Percentiles rank a stretch among this genome's conserved stretches.
Evolutionary conservation across 768 basidiomycete genomes (phyloP).

Genomic region (Clathrus columnatus): DNA sequence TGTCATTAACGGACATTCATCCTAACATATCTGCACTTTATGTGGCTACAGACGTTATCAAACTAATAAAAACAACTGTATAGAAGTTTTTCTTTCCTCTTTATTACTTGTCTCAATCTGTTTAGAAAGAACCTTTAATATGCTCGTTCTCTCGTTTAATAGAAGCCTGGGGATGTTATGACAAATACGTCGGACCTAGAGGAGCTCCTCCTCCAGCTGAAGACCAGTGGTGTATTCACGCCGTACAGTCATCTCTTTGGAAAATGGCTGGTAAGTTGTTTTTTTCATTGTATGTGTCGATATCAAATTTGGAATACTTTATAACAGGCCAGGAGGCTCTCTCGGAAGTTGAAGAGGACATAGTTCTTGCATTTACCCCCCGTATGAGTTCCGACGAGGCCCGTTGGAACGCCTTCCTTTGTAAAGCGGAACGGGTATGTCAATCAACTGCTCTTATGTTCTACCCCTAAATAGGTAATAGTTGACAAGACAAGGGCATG

Average conservation of each 20-base stretch:
- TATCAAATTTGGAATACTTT: not conserved
- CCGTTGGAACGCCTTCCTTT: conserved; percentile 50
- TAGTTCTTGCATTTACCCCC: conserved; percentile 60
- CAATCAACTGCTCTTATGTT: not conserved
- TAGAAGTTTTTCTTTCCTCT: conserved; percentile 2
- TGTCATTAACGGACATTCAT: conserved; percentile 65
- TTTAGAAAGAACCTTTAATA: conserved; percentile 60
- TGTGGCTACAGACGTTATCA: conserved; percentile 66
- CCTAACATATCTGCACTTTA: conserved; percentile 69
- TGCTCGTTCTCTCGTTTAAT: conserved; percentile 60
- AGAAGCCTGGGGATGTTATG: conserved; percentile 59
- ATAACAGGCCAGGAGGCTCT: conserved; percentile 55
- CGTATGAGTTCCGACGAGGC: conserved; percentile 51
- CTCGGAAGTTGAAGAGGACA: conserved; percentile 55
- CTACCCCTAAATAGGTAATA: no score
- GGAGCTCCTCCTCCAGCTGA: conserved; percentile 38
- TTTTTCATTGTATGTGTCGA: conserved; percentile 10
- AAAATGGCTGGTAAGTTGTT: conserved; percentile 45
- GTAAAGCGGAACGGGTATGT: conserved; percentile 59
- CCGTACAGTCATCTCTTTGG: conserved; percentile 70
- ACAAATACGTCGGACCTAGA: conserved; percentile 40
- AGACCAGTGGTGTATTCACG: conserved; percentile 66
- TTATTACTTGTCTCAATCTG: not conserved
- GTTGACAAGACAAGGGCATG: conserved; percentile 63
- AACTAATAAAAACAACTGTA: conserved; percentile 59